Evolutionary conservation across 306 rosid species (phyloP).

Genomic region (Cucumis cinereus): DNA sequence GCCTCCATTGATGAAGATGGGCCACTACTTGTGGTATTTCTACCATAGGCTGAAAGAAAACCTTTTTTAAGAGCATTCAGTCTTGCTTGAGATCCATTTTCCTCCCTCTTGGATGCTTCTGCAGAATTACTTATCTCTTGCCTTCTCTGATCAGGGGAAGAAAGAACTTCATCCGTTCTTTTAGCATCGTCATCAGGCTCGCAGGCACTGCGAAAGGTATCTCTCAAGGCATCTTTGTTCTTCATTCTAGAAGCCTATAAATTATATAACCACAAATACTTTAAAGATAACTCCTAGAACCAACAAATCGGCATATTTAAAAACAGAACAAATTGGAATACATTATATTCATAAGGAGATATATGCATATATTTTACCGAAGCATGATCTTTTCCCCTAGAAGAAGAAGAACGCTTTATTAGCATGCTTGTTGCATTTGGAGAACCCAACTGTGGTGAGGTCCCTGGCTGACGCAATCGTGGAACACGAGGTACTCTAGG

Average conservation of each 20-base stretch:
- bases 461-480: slow-evolving; percentile 67
- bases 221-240: slow-evolving; percentile 61
- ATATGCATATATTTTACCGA: slow-evolving; percentile 29
- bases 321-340: not conserved
- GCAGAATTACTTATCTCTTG: slow-evolving; percentile 31
- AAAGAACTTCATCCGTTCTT: slow-evolving; percentile 40
- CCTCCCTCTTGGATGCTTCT: slow-evolving; percentile 58
- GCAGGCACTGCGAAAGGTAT: slow-evolving; percentile 43
- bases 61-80: slow-evolving; percentile 27
- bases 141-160: slow-evolving; percentile 58
- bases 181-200: slow-evolving; percentile 68
- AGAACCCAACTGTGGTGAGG: slow-evolving; percentile 72
- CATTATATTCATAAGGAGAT: slow-evolving; percentile 4
- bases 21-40: slow-evolving; percentile 44
- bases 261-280: slow-evolving; percentile 2
- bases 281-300: not conserved
- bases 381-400: slow-evolving; percentile 69
- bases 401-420: slow-evolving; percentile 54
- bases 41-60: slow-evolving; percentile 30
- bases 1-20: slow-evolving; percentile 58
- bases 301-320: not conserved
- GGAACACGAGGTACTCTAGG: slow-evolving; percentile 99
- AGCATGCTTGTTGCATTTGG: slow-evolving; percentile 63
- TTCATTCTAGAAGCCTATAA: slow-evolving; percentile 64
- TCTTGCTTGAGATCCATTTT: slow-evolving; percentile 32